Conservation (phyloP, 1,284 basidiomycete species). For the Volvariella volvacea region DNA sequence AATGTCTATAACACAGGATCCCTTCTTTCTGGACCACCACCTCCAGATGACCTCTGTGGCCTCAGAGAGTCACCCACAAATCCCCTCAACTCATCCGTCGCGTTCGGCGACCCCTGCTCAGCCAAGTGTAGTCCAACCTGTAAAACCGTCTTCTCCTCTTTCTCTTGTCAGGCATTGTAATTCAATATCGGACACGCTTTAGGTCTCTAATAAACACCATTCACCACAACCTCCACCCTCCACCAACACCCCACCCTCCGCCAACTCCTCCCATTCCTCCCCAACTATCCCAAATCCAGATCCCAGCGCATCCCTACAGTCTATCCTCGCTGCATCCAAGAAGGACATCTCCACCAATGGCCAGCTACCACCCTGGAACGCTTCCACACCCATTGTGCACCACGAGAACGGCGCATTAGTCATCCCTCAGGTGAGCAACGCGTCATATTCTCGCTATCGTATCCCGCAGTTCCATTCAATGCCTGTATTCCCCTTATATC, state of each 20-base stretch:
- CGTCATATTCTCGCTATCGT: neutral
- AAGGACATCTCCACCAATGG: conserved; percentile 33
- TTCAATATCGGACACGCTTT: conserved; percentile 20
- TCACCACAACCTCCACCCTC: conserved; percentile 18
- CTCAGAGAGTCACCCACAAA: conserved; percentile 12
- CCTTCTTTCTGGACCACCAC: conserved; percentile 37
- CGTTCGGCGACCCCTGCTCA: conserved; percentile 20
- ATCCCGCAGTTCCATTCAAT: too few species aligned
- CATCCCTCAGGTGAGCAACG: conserved; percentile 23
- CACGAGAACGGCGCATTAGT: conserved; percentile 16
- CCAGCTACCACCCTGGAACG: conserved; percentile 33
- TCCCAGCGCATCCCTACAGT: conserved; percentile 56
- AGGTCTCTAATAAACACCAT: conserved; percentile 25
- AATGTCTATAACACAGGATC: conserved; percentile 32
- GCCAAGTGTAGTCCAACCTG: conserved; percentile 20
- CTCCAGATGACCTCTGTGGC: conserved; percentile 29
- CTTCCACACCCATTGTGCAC: conserved; percentile 16
- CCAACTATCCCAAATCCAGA: conserved; percentile 35
- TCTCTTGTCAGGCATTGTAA: conserved; percentile 17
- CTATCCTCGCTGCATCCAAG: conserved; percentile 48
- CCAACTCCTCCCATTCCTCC: conserved; percentile 25
- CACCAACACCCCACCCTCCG: conserved; percentile 24
- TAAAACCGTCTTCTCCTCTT: conserved; percentile 18
- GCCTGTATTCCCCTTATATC: too few species aligned
- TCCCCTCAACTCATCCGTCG: conserved; percentile 14